A percentile compares a stretch with the other conserved stretches of the same genome.
Evolutionary conservation across 768 basidiomycete genomes (phyloP).

Genomic region (Panus rudis): DNA sequence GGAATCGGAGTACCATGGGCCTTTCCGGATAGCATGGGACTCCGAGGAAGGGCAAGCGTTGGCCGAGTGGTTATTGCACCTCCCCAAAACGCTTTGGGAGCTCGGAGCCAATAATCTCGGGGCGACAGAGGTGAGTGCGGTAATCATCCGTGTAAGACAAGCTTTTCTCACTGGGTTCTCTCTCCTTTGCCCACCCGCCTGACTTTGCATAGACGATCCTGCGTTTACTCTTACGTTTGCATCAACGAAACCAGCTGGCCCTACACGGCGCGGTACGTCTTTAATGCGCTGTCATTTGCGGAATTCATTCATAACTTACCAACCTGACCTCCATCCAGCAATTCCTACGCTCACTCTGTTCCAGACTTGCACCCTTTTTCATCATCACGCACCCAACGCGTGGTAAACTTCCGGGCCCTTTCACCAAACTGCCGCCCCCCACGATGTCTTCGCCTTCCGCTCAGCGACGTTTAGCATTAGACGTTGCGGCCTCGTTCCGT

Average conservation of each 20-base stretch:
- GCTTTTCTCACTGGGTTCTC: not conserved
- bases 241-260: slow-evolving; percentile 8
- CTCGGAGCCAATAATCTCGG: slow-evolving; percentile 48
- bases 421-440: slow-evolving; percentile 48
- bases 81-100: slow-evolving; percentile 87
- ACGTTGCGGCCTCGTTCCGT: slow-evolving; percentile 38
- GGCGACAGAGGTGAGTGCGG: slow-evolving; percentile 52
- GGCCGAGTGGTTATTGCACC: slow-evolving; percentile 62
- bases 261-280: too few relatives aligned
- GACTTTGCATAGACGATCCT: slow-evolving; percentile 40
- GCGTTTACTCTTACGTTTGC: slow-evolving; percentile 40
- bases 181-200: not conserved
- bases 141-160: not conserved
- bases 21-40: slow-evolving; percentile 32
- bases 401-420: slow-evolving; percentile 74
- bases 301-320: slow-evolving; percentile 26
- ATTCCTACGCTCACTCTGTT: slow-evolving; percentile 10
- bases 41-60: slow-evolving; percentile 28
- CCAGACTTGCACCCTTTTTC: slow-evolving; percentile 70
- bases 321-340: slow-evolving; percentile 7
- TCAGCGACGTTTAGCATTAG: slow-evolving; percentile 54
- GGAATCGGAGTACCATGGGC: slow-evolving; percentile 44
- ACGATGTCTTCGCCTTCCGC: slow-evolving; percentile 18
- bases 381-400: slow-evolving; percentile 65
- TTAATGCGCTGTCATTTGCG: slow-evolving; percentile 42